phyloP scores from a whole-genome alignment of 1,284 basidiomycete genomes.

The Melampsora americana region DNA sequence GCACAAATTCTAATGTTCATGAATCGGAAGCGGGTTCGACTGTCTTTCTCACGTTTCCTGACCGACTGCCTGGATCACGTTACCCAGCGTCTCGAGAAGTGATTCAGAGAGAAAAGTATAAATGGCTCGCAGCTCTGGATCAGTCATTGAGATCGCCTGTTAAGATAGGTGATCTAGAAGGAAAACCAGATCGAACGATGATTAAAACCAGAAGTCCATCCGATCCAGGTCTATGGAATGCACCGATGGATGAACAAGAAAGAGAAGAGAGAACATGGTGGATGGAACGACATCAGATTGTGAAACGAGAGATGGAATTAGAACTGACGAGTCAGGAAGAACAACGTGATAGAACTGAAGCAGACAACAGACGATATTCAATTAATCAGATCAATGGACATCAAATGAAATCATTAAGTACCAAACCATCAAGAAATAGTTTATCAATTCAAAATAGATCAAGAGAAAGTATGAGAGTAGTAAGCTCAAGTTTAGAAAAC shows the following conservation, averaged over 20 bases:
- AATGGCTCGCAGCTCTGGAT: slow-evolving; percentile 28
- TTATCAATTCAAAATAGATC: background rate
- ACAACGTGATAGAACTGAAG: background rate
- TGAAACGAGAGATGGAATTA: slow-evolving; percentile 20
- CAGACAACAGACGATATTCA: background rate
- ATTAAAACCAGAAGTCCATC: background rate
- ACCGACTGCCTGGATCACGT: slow-evolving; percentile 5
- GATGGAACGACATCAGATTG: slow-evolving; percentile 8
- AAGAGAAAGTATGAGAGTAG: background rate
- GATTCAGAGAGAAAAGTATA: slow-evolving; percentile 18
- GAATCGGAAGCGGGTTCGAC: background rate
- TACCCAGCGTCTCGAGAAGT: background rate
- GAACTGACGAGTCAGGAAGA: background rate
- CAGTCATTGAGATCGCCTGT: slow-evolving; percentile 6
- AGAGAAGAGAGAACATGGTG: slow-evolving; percentile 31
- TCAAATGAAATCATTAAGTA: background rate
- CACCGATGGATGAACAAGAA: slow-evolving; percentile 17
- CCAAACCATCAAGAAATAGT: background rate
- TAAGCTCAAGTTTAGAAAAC: background rate
- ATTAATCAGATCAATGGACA: background rate
- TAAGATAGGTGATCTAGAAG: background rate
- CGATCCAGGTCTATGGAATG: slow-evolving; percentile 8
- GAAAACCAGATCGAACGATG: too few species aligned
- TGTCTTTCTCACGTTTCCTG: slow-evolving; percentile 28
- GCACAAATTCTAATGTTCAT: background rate